phyloP scores from a whole-genome alignment of 108 stramenopile species.

The Cyclotella cryptica region DNA sequence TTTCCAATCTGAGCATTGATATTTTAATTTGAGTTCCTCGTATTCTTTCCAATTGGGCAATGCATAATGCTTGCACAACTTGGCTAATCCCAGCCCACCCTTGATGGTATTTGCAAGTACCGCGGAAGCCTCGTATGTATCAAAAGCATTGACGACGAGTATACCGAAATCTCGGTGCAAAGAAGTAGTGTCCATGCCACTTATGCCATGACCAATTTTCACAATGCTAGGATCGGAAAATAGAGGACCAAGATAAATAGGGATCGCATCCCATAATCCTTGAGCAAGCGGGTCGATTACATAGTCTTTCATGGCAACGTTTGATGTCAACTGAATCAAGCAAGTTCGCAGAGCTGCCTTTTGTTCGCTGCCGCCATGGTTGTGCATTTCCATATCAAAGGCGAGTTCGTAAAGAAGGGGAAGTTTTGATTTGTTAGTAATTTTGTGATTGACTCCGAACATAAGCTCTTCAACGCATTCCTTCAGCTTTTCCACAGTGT shows the following conservation, averaged over 20 bases:
- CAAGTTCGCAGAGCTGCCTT: constrained; percentile 63
- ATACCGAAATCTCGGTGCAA: constrained; percentile 96
- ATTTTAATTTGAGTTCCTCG: constrained; percentile 69
- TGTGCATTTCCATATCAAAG: constrained; percentile 88
- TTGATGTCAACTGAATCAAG: constrained; percentile 76
- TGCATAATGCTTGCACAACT: constrained; percentile 74
- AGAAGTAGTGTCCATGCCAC: constrained; percentile 84
- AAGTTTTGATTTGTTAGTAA: neutral
- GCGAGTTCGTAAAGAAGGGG: constrained; percentile 57
- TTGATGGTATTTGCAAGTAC: constrained; percentile 38
- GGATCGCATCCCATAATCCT: constrained; percentile 73
- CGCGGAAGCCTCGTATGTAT: constrained; percentile 88
- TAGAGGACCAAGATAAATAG: constrained; percentile 62
- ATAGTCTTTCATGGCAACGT: constrained; percentile 65
- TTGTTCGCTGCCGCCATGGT: constrained; percentile 23
- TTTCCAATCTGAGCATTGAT: constrained; percentile 93
- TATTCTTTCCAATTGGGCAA: constrained; percentile 63
- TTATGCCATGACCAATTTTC: constrained; percentile 94
- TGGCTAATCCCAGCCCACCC: constrained; percentile 59
- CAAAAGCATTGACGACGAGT: constrained; percentile 93
- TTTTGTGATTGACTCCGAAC: constrained; percentile 15
- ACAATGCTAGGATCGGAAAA: constrained; percentile 89
- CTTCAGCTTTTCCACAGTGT: constrained; percentile 68
- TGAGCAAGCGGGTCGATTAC: constrained; percentile 83
- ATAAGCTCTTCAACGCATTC: constrained; percentile 65